A percentile compares a stretch with the other conserved stretches of the same genome.
These are phyloP conservation scores for Ceratobasidium sp. DNA, from an alignment of 1,284 basidiomycete species.

Conservation along the genomic window DNA sequence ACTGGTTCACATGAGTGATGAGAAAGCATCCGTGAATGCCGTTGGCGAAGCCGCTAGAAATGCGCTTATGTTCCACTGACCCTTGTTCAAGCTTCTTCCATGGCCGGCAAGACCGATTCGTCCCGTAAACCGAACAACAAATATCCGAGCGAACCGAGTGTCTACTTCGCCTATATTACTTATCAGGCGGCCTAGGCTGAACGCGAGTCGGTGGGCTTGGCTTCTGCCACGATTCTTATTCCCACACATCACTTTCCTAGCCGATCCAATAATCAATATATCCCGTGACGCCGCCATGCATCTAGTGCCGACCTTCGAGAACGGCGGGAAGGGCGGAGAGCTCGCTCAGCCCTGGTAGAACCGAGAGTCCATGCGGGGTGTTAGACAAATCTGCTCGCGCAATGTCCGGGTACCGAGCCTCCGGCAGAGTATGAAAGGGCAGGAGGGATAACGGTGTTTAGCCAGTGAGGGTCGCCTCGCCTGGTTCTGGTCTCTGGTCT, in stretches of 20 bases:
- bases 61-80: conserved; percentile 8
- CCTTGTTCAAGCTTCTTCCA: conserved; percentile 12
- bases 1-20: conserved; percentile 20
- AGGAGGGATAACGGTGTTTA: background rate
- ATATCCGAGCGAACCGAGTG: conserved; percentile 36
- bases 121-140: conserved; percentile 9
- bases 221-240: conserved; percentile 19
- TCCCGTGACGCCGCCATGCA: conserved; percentile 24
- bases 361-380: conserved; percentile 18
- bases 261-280: background rate
- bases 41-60: conserved; percentile 22
- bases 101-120: conserved; percentile 7
- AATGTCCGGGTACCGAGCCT: conserved; percentile 15
- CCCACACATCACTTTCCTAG: background rate
- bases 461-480: conserved; percentile 6
- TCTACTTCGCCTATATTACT: conserved; percentile 31
- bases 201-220: background rate
- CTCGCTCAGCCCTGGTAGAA: conserved; percentile 5
- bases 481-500: background rate
- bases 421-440: conserved; percentile 33
- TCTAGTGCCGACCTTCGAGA: conserved; percentile 12
- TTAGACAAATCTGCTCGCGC: background rate
- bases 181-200: conserved; percentile 10
- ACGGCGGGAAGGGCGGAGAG: background rate
- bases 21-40: background rate